Base-by-base conservation (phyloP, 2,329 filamentous ascomycete genomes). In the Cyanodermella asteris region DNA sequence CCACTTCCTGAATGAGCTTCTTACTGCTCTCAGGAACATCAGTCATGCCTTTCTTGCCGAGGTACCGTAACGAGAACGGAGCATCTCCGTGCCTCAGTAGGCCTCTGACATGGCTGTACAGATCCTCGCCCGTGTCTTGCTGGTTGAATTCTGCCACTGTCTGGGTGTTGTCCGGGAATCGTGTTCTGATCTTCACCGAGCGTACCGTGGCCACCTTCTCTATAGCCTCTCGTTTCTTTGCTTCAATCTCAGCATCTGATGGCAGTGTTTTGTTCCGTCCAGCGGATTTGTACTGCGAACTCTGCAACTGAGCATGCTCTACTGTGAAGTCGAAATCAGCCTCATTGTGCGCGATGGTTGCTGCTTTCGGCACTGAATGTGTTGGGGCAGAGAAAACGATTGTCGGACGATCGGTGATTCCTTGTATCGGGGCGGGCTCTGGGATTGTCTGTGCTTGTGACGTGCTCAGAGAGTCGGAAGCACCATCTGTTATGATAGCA, bases 121-220 rank as follows among this genome's bases (percentile, higher is more conserved):
- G 54, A 25, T 64, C 61, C 3, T 61, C 56, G 2, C 72, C 74
- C 0, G 75, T 80, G 26, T 82, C 72, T 2, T 55, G 45, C 12
- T 67, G 65, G 2, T 58, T 61, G 35, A 90, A 68, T n/a, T 59
- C 61, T 50, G 72, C 72, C 25, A 80, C 66, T 16, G 81, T 66
- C 26, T 72, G 69, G 29, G 70, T 75, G 37, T 82, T 76, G 43
- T 94, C 82, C 0, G 84, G 84, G 37, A 93, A 82, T 14, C 82
- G 73, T 24, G 93, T 64, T 34, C 76, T 80, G 34, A 94, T 59
- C 15, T 67, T 61, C 16, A 91, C 64, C 16, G 65, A 64, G 25
- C 63, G 66, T 31, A 82, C 59, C 5, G 63, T 59, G 5, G 70
- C 61, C 2, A 81, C 53, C 33, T 59, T 71, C 16, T 70, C 67